Conservation (phyloP, 371 early-diverging fungal genomes). For the Batkoa obscura region DNA sequence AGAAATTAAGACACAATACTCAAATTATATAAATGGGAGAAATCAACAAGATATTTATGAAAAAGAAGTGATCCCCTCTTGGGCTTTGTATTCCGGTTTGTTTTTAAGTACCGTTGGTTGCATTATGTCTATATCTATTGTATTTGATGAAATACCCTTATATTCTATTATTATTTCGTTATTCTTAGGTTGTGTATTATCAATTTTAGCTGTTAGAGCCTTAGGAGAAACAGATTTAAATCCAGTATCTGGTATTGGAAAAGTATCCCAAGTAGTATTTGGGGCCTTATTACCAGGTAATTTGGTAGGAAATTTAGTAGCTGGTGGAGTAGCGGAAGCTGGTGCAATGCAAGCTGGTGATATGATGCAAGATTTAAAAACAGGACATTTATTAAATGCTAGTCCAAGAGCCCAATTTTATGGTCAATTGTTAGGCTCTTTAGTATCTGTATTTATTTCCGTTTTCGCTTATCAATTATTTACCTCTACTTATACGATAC, state of each 20-base stretch:
- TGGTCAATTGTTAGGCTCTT: conserved; percentile 63
- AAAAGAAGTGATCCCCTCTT: conserved; percentile 25
- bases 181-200: conserved; percentile 22
- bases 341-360: conserved; percentile 34
- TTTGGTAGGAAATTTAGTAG: conserved; percentile 59
- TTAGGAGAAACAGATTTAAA: conserved; percentile 68
- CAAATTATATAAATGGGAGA: conserved; percentile 12
- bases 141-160: conserved; percentile 27
- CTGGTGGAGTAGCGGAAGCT: conserved; percentile 71
- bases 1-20: conserved; percentile 8
- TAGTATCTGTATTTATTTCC: conserved; percentile 42
- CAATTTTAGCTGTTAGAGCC: conserved; percentile 43
- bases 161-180: conserved; percentile 25
- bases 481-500: conserved; percentile 45
- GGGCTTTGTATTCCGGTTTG: conserved; percentile 38
- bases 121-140: conserved; percentile 26
- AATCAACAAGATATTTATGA: too few species aligned
- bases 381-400: conserved; percentile 61
- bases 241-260: conserved; percentile 67
- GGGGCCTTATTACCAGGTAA: conserved; percentile 49
- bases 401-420: conserved; percentile 70
- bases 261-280: conserved; percentile 66
- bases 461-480: conserved; percentile 53
- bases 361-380: conserved; percentile 77
- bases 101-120: conserved; percentile 31